Conservation (phyloP, 495 filamentous ascomycete species). For the Recurvomyces mirabilis region DNA sequence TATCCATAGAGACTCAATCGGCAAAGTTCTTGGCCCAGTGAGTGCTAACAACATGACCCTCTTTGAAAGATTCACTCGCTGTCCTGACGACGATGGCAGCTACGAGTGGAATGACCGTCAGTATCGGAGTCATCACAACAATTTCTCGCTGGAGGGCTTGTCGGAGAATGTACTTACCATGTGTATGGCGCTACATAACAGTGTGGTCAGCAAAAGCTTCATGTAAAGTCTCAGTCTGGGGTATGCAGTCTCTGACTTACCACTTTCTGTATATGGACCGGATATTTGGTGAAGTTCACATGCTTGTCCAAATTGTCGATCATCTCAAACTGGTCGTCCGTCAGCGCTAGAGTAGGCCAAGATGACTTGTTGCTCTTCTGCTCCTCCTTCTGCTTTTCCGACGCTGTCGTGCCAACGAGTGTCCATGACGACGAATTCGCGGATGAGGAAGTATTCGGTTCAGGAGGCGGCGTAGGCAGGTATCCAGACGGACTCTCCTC, state of each 20-base stretch:
- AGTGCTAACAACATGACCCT: constrained; percentile 65
- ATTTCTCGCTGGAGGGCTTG: no score
- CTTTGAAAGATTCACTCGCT: constrained; percentile 49
- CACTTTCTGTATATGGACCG: constrained; percentile 73
- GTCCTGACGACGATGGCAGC: constrained; percentile 77
- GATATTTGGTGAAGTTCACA: constrained; percentile 69
- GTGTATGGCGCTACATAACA: constrained; percentile 66
- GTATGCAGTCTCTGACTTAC: no score
- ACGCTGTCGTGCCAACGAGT: no score
- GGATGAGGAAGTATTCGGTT: constrained; percentile 13
- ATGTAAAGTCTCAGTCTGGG: no score
- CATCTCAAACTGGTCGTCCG: constrained; percentile 70
- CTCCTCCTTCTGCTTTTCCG: not conserved
- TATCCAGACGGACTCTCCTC: constrained; percentile 45
- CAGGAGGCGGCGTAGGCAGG: constrained; percentile 31
- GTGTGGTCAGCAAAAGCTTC: no score
- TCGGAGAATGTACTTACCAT: no score
- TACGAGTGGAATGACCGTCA: no score
- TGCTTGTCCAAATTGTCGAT: constrained; percentile 57
- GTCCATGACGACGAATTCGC: no score
- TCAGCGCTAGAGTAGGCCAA: constrained; percentile 63
- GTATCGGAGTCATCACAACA: no score
- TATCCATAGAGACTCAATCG: no score
- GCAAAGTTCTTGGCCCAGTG: constrained; percentile 84
- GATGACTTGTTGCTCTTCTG: constrained; percentile 19